Evolutionary conservation across 2,329 filamentous ascomycete species (phyloP).

Genomic region (Fusarium cicatricum): DNA sequence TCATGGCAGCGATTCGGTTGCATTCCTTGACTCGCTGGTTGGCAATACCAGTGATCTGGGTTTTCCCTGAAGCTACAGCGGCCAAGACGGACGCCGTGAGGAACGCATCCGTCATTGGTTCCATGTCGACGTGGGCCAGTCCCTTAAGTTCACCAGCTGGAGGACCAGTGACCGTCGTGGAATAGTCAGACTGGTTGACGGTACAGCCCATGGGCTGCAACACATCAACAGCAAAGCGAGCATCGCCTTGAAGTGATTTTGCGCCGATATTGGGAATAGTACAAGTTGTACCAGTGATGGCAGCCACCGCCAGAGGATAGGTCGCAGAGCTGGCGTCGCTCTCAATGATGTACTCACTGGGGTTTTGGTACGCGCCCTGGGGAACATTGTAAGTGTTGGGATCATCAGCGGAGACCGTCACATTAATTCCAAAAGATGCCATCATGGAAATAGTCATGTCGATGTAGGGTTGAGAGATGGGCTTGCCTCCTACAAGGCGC

Average conservation of each 20-base stretch:
- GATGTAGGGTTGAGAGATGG: slow-evolving; percentile 96
- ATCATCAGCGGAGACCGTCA: slow-evolving; percentile 78
- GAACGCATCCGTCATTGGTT: slow-evolving; percentile 99
- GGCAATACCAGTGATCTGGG: slow-evolving; percentile 90
- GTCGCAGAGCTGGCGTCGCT: slow-evolving; percentile 98
- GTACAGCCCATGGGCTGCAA: slow-evolving; percentile 91
- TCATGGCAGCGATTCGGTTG: slow-evolving; percentile 96
- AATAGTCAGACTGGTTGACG: slow-evolving; percentile 83
- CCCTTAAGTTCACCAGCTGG: slow-evolving; percentile 75
- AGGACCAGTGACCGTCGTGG: slow-evolving; percentile 95
- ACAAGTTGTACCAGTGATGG: slow-evolving; percentile 94
- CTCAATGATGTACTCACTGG: slow-evolving; percentile 86
- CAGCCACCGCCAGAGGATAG: slow-evolving; percentile 92
- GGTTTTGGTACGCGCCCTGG: slow-evolving; percentile 82
- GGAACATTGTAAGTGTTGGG: slow-evolving; percentile 95
- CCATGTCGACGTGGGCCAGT: slow-evolving; percentile 91
- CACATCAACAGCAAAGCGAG: slow-evolving; percentile 90
- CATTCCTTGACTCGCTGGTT: slow-evolving; percentile 99
- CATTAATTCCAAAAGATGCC: slow-evolving; percentile 85
- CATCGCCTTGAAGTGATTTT: slow-evolving; percentile 91
- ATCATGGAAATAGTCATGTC: slow-evolving; percentile 99
- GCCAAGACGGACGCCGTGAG: slow-evolving; percentile 92
- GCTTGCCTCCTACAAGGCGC: slow-evolving; percentile 91
- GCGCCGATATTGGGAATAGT: slow-evolving; percentile 97
- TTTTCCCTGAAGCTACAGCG: slow-evolving; percentile 84